Evolutionary conservation across 345 rosid genomes (phyloP).

Genomic region (Eucalyptus paniculata): DNA sequence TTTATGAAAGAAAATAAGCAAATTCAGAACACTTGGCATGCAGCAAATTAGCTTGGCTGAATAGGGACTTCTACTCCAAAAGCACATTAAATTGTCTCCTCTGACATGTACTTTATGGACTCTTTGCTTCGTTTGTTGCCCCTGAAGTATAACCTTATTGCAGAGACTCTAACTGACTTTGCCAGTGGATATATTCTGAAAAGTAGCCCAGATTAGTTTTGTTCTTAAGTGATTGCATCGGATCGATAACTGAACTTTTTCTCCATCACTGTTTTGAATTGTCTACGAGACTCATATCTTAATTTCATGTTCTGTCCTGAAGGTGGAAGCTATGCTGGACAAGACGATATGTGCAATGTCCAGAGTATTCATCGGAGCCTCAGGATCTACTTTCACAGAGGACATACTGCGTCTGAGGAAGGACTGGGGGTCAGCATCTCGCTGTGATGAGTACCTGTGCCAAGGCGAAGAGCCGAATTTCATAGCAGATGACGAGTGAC

Average conservation of each 20-base stretch:
- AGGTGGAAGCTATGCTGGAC: conserved; percentile 98
- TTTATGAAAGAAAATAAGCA: neutral
- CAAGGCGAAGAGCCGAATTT: conserved; percentile 69
- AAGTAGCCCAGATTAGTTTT: neutral
- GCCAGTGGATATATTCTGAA: neutral
- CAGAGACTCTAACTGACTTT: neutral
- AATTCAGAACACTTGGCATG: neutral
- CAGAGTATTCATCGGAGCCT: conserved; percentile 65
- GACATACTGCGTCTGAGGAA: conserved; percentile 69
- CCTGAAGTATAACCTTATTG: neutral
- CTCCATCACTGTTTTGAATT: neutral
- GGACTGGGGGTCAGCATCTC: conserved; percentile 63
- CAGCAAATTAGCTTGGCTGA: neutral
- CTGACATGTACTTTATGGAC: neutral
- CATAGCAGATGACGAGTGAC: conserved; percentile 49
- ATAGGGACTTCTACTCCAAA: neutral
- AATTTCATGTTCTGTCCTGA: conserved; percentile 8
- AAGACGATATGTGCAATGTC: conserved; percentile 80
- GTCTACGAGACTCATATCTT: no score
- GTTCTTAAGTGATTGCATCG: neutral
- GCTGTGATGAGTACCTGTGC: conserved; percentile 74
- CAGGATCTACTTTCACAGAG: conserved; percentile 76
- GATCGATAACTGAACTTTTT: neutral
- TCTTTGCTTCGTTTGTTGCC: neutral
- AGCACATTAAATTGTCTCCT: neutral